Evolutionary conservation across 2,329 filamentous ascomycete genomes (phyloP), one percentile per base, ranked within the genome.

Genomic region (Cryoendolithus antarcticus): DNA sequence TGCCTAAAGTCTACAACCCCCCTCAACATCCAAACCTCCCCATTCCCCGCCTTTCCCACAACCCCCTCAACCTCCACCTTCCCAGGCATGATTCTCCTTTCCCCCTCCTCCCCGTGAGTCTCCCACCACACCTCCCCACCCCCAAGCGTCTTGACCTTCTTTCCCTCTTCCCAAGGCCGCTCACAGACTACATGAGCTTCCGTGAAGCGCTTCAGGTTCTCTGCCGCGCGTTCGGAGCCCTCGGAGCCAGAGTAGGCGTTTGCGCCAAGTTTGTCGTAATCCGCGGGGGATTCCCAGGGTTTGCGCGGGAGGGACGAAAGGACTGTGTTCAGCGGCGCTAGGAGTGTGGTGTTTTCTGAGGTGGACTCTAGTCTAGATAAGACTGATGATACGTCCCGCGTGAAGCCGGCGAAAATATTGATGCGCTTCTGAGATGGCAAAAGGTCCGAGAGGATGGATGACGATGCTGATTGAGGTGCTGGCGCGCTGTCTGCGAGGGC

Each of bases 111-210:
- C 40, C 64, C 72, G 74, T 43, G 74, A 74, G 42, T 80, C 54
- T 86, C 82, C 85, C 86, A 96, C 80, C 82, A 94, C 35, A 96
- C 57, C 49, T 82, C 76, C 40, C 70, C 71, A 0, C 81, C 82
- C 6, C 78, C 66, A 35, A 86, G 50, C 0, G 82, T 82, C 63
- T 77, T 72, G 1, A 74, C 68, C 61, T 80, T 86, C 46, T 72
- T 64, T 3, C 68, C 67, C 46, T 82, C 75, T 19, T 66, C 61
- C 88, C 89, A 96, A 1, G 86, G 86, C 53, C 76, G 83, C 4
- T 63, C 61, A 0, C 77, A 71, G 4, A 96, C 72, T 38, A 95
- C 70, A 62, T 98, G 91, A 34, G 81, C 80, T 63, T 93, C 80
- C 1, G 93, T 84, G 58, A 96, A 96, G 30, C 74, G 68, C 53